Base-by-base conservation (phyloP, 495 filamentous ascomycete genomes). In the Immersiella caudata region DNA sequence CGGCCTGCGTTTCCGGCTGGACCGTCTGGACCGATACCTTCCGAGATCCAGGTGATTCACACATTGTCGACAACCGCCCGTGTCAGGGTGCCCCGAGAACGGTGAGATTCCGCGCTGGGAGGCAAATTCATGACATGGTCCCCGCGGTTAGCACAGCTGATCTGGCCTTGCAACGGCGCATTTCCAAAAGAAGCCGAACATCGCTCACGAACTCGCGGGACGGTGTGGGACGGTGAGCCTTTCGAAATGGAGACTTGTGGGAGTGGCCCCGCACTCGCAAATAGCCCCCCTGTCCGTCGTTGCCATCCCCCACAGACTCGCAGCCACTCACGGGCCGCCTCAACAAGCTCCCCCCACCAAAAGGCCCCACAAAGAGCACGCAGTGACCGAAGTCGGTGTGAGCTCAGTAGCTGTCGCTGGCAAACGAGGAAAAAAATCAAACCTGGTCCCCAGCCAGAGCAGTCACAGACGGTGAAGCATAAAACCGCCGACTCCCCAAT, bases 381-480 rank as follows among this genome's bases (percentile, higher is more conserved):
- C 24, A 33, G 51, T 55, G 61, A 68, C 74, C 74, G 74, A 76
- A 76, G 74, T 74, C 74, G 74, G 74, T 71, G 68, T 55, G 59
- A 71, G 69, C 71, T 68, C 46, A 68, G 65, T 55, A 46, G 51
- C 55, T 49, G 58, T 60, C 66, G 64, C 35, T 36, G 16, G 40
- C 40, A 46, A n/a, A 46, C 40, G 51, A 61, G 29, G n/a, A n/a
- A 65, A 73, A 69, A 73, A 70, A n/a, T 57, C 64, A 75, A 76
- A 76, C 70, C 61, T 63, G 67, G 20, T 20, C 21, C 54, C 36
- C 57, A 56, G 56, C 52, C 35, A 71, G 49, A 51, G 66, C 54
- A 55, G 29, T 54, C 62, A 40, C 52, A 68, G 67, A 76, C 71
- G 70, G 70, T 73, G 68, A 71, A 71, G 50, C 67, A 69, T 70